Evolutionary conservation across 306 rosid species (phyloP).

Genomic region (Sicyos baderoa): DNA sequence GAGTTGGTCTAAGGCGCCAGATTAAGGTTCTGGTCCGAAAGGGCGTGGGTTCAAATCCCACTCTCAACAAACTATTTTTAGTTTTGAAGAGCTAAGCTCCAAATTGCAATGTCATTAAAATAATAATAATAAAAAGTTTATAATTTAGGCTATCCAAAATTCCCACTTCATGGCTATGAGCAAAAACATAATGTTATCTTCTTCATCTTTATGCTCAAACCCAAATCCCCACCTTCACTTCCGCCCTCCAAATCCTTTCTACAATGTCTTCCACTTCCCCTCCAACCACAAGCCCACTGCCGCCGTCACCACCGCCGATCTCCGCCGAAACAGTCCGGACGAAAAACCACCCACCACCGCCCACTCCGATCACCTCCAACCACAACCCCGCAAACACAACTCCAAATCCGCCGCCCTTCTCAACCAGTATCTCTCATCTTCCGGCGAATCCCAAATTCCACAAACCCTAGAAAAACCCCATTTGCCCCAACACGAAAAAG

Average conservation of each 20-base stretch:
- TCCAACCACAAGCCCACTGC: constrained; percentile 17
- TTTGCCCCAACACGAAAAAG: constrained; percentile 27
- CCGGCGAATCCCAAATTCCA: not conserved
- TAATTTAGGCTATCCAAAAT: too few species aligned
- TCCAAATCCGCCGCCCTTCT: constrained; percentile 60
- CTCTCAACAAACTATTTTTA: too few species aligned
- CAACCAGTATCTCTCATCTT: constrained; percentile 33
- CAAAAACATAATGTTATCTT: constrained; percentile 17
- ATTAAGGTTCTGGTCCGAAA: too few species aligned
- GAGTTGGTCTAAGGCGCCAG: too few species aligned
- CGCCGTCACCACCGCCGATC: not conserved
- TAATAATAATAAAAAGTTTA: too few species aligned
- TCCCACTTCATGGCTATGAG: not conserved
- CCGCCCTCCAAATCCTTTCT: constrained; percentile 1
- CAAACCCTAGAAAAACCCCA: constrained; percentile 1
- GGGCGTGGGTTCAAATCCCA: too few species aligned
- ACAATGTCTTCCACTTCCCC: not conserved
- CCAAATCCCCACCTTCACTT: constrained; percentile 20
- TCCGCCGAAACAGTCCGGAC: constrained; percentile 22
- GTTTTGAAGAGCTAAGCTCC: too few species aligned
- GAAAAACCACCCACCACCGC: constrained; percentile 22
- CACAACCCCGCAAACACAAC: constrained; percentile 53
- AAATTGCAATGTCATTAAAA: too few species aligned
- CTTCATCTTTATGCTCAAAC: constrained; percentile 15
- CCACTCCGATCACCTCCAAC: constrained; percentile 22